phyloP scores from a whole-genome alignment of 139 green algal genomes.

The Chlorella sp. region DNA sequence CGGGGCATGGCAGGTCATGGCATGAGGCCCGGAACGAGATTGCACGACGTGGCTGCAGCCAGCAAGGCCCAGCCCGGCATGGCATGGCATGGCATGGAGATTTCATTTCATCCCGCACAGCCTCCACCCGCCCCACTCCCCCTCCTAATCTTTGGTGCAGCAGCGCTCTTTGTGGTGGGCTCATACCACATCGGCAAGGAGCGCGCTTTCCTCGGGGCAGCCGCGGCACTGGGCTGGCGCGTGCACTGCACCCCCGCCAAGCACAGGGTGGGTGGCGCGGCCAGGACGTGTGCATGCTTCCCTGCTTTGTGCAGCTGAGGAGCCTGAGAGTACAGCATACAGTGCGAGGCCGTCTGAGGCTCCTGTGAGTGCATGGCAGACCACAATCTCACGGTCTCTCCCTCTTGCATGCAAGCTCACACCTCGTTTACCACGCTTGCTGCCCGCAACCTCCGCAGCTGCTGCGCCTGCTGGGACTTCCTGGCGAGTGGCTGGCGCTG shows the following conservation, averaged over 20 bases:
- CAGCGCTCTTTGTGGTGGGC: slow-evolving; percentile 70
- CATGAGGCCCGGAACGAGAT: too few species aligned
- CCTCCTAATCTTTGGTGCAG: background rate
- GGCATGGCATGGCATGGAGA: background rate
- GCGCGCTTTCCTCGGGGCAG: slow-evolving; percentile 71
- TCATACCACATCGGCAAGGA: slow-evolving; percentile 88
- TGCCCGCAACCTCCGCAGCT: slow-evolving; percentile 35
- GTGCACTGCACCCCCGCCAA: slow-evolving; percentile 66
- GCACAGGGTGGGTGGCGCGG: slow-evolving; percentile 30
- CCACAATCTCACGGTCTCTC: too few species aligned
- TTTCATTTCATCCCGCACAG: too few species aligned
- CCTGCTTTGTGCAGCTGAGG: background rate
- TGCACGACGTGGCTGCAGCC: background rate
- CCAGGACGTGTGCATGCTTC: too few species aligned
- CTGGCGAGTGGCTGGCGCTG: slow-evolving; percentile 52
- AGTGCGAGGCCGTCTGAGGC: too few species aligned
- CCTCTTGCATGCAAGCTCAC: background rate
- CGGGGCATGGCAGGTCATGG: background rate
- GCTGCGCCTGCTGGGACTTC: slow-evolving; percentile 69
- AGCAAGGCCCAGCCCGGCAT: background rate
- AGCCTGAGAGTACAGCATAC: background rate
- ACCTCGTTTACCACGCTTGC: background rate
- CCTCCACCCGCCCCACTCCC: background rate
- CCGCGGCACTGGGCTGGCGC: slow-evolving; percentile 58
- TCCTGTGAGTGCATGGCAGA: too few species aligned